A percentile compares a stretch with the other conserved stretches of the same genome.
phyloP scores from a whole-genome alignment of 441 rosid species.

The Erodium texanum region DNA sequence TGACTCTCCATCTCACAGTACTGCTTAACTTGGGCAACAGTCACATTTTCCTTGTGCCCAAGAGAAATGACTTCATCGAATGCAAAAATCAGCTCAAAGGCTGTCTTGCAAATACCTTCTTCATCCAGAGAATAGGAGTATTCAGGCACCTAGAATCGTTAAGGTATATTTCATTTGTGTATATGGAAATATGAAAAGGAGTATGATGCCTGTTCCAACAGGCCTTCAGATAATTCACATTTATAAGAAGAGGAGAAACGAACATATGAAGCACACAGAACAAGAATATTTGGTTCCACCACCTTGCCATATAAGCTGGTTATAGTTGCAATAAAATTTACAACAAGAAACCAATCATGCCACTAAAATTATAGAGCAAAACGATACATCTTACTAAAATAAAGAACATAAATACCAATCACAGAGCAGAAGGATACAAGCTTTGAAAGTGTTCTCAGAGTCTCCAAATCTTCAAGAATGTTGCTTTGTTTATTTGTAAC shows the following conservation, averaged over 20 bases:
- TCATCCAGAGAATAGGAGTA: conserved; percentile 75
- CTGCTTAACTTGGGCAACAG: conserved; percentile 94
- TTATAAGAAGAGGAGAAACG: background rate
- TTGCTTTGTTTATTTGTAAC: conserved; percentile 96
- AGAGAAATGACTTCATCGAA: conserved; percentile 98
- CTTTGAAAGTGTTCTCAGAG: conserved; percentile 87
- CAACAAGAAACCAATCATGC: background rate
- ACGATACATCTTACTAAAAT: background rate
- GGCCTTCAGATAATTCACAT: background rate
- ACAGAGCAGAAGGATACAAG: conserved; percentile 46
- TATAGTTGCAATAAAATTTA: too few relatives aligned
- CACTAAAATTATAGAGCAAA: too few relatives aligned
- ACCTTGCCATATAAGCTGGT: too few relatives aligned
- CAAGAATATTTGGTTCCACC: background rate
- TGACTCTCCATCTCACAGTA: conserved; percentile 99
- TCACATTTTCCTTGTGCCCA: conserved; percentile 95
- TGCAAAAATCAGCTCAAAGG: conserved; percentile 86
- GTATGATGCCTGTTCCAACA: background rate
- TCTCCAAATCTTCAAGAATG: conserved; percentile 93
- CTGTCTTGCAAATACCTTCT: conserved; percentile 77
- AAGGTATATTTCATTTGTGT: conserved; percentile 26
- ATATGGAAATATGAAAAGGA: background rate
- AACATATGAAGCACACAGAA: background rate
- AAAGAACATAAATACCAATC: conserved; percentile 10
- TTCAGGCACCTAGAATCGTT: conserved; percentile 78